Percentiles rank a stretch among this genome's conserved stretches.
Evolutionary conservation across 2,329 filamentous ascomycete genomes (phyloP).

Genomic region (Metarhizium brunneum): DNA sequence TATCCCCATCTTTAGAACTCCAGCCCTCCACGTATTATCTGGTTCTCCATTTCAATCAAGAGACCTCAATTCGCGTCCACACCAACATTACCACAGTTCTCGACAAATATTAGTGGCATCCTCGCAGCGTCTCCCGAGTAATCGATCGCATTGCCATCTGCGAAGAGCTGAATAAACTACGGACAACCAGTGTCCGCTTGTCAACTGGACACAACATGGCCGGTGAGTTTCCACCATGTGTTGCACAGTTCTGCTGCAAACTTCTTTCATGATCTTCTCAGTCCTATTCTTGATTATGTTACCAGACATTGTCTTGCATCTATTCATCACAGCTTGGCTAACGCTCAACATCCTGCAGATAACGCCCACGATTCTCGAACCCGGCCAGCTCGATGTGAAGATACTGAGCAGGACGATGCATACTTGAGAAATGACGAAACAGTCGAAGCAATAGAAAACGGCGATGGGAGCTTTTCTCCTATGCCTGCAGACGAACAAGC

Average conservation of each 20-base stretch:
- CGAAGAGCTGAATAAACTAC: background rate
- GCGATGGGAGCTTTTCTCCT: background rate
- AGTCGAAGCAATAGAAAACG: background rate
- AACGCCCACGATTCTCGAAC: background rate
- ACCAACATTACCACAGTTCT: background rate
- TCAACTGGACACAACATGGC: conserved; percentile 1
- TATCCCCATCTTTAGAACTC: background rate
- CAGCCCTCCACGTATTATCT: background rate
- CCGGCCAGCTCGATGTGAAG: background rate
- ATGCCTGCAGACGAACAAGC: conserved; percentile 15
- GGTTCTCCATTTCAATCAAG: background rate
- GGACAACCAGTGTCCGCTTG: background rate
- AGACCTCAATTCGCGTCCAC: background rate
- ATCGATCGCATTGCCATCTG: background rate
- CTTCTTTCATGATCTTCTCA: background rate
- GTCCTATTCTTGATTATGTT: too few relatives aligned
- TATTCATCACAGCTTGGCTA: background rate
- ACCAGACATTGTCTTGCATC: background rate
- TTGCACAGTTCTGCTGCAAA: background rate
- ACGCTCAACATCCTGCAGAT: background rate
- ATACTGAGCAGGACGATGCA: background rate
- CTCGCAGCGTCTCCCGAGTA: background rate
- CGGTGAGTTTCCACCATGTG: conserved; percentile 1
- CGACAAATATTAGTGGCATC: background rate
- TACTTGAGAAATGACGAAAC: background rate